Conservation (phyloP, 345 rosid species). For the Eucalyptus leucophloia region DNA sequence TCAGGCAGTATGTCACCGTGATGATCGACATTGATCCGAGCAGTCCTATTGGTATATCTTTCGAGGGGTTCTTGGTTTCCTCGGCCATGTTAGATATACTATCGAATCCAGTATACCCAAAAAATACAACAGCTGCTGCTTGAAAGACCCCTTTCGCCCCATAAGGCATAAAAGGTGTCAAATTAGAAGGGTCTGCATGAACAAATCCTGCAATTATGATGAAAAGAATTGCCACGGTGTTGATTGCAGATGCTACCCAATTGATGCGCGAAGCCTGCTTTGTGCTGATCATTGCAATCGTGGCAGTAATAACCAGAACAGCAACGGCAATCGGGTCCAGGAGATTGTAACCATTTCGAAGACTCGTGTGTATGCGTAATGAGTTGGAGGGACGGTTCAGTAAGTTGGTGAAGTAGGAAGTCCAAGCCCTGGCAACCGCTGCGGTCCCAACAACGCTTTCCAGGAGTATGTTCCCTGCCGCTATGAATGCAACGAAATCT, state of each 20-base stretch:
- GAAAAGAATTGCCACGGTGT: conserved; percentile 30
- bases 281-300: conserved; percentile 38
- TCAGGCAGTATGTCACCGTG: conserved; percentile 41
- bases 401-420: conserved; percentile 44
- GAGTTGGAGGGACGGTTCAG: conserved; percentile 22
- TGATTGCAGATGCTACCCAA: conserved; percentile 38
- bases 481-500: conserved; percentile 40
- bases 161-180: conserved; percentile 27
- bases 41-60: conserved; percentile 47
- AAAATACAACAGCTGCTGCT: conserved; percentile 50
- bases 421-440: conserved; percentile 52
- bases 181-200: conserved; percentile 36
- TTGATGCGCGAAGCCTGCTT: conserved; percentile 36
- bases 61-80: conserved; percentile 52
- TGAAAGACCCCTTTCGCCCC: conserved; percentile 34
- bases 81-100: conserved; percentile 58
- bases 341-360: conserved; percentile 17
- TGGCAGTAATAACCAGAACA: conserved; percentile 20
- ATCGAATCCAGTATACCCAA: conserved; percentile 54
- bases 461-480: conserved; percentile 46
- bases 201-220: conserved; percentile 38
- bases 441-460: conserved; percentile 41
- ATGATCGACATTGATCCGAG: conserved; percentile 48
- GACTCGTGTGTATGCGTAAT: conserved; percentile 27
- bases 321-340: conserved; percentile 48